phyloP scores from a whole-genome alignment of 495 filamentous ascomycete genomes.

The Achaetomiella virescens region DNA sequence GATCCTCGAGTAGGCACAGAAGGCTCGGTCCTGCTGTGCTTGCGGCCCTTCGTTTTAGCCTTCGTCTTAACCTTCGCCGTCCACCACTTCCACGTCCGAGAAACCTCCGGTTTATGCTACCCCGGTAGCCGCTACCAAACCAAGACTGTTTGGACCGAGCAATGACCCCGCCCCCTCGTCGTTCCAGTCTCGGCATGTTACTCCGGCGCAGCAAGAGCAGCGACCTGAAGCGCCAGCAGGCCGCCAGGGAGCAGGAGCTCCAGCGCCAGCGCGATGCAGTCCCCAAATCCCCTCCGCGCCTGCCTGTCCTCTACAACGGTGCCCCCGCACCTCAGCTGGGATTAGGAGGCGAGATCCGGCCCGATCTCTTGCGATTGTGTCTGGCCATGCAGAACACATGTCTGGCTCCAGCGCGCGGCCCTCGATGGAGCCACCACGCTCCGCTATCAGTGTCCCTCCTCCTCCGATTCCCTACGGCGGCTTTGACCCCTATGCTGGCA shows the following conservation, averaged over 20 bases:
- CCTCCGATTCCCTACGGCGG: conserved; percentile 51
- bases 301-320: conserved; percentile 67
- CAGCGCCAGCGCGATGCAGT: conserved; percentile 62
- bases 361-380: conserved; percentile 59
- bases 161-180: conserved; percentile 44
- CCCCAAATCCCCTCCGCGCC: conserved; percentile 65
- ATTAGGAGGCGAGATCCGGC: conserved; percentile 60
- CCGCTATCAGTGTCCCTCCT: conserved; percentile 30
- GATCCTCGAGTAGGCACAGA: no score
- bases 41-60: no score
- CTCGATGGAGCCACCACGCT: conserved; percentile 40
- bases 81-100: conserved; percentile 13
- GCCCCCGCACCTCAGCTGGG: conserved; percentile 53
- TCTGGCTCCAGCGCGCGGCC: conserved; percentile 36
- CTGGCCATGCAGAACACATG: conserved; percentile 43
- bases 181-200: conserved; percentile 57
- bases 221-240: conserved; percentile 60
- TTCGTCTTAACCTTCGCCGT: conserved; percentile 4
- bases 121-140: conserved; percentile 16
- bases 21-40: no score
- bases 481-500: conserved; percentile 70
- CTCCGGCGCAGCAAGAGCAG: conserved; percentile 78
- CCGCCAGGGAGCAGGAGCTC: conserved; percentile 55
- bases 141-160: conserved; percentile 24
- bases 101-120: conserved; percentile 19